A percentile compares a stretch with the other conserved stretches of the same genome.
Conservation (phyloP, 176 grass and related monocot genomes). For the Coix lacrymajobi region DNA sequence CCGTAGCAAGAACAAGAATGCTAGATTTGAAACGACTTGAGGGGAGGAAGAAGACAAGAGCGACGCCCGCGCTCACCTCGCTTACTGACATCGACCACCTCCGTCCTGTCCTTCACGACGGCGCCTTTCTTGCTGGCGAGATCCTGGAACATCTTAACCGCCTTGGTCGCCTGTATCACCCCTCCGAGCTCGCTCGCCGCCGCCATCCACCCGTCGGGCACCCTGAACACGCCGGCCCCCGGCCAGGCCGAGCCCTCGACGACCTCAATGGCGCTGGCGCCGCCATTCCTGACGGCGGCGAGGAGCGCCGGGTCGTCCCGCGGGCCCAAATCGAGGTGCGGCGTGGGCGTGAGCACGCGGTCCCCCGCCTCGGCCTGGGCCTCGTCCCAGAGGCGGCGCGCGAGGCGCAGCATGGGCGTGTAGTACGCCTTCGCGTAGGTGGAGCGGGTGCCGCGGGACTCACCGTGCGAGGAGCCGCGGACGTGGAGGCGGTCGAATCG, state of each 20-base stretch:
- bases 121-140: slow-evolving; percentile 50
- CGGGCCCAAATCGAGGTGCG: slow-evolving; percentile 65
- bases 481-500: slow-evolving; percentile 79
- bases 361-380: slow-evolving; percentile 58
- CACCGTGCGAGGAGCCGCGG: slow-evolving; percentile 81
- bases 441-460: slow-evolving; percentile 77
- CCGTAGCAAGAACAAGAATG: background rate
- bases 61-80: slow-evolving; percentile 7
- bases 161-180: slow-evolving; percentile 80
- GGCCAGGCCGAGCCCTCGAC: background rate
- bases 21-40: background rate
- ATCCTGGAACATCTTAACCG: slow-evolving; percentile 92
- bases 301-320: slow-evolving; percentile 1
- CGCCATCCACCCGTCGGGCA: slow-evolving; percentile 57
- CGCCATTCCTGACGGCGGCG: slow-evolving; percentile 18
- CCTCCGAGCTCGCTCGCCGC: slow-evolving; percentile 47
- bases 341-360: slow-evolving; percentile 59
- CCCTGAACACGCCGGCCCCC: slow-evolving; percentile 42
- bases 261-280: background rate
- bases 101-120: slow-evolving; percentile 45
- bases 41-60: background rate
- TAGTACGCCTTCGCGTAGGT: slow-evolving; percentile 83
- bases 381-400: slow-evolving; percentile 48
- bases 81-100: slow-evolving; percentile 48
- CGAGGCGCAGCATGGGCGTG: slow-evolving; percentile 59